Percentiles rank a stretch among this genome's conserved stretches.
phyloP scores from a whole-genome alignment of 2,329 filamentous ascomycete genomes.

The Pestalotiopsis sp. region DNA sequence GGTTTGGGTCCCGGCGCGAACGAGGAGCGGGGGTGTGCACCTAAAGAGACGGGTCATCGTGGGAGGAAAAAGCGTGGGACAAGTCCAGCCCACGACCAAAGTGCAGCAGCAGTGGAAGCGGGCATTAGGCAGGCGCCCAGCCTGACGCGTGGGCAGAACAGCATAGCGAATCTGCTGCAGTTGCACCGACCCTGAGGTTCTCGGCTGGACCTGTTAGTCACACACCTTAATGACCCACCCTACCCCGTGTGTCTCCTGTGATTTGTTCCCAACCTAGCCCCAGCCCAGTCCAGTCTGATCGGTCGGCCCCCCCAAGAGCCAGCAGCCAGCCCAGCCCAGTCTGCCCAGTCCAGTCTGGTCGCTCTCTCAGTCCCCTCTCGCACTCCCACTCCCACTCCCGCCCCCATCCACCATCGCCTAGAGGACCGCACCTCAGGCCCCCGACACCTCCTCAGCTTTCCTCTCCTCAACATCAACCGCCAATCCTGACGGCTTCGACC shows the following conservation, averaged over 20 bases:
- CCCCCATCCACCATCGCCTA: neutral
- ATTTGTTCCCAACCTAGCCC: neutral
- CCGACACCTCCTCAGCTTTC: conserved; percentile 2
- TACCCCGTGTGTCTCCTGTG: neutral
- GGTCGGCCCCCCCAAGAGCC: neutral
- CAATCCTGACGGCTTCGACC: conserved; percentile 1
- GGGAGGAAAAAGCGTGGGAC: neutral
- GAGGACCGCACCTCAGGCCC: conserved; percentile 2
- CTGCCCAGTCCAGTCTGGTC: neutral
- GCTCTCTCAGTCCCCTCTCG: neutral
- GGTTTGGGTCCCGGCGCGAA: neutral
- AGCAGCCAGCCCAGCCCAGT: neutral
- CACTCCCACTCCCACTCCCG: neutral
- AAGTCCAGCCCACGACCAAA: neutral
- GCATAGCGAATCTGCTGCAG: neutral
- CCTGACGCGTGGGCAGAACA: neutral
- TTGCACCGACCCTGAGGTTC: neutral
- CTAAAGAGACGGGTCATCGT: neutral
- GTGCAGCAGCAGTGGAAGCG: neutral
- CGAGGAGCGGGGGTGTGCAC: neutral
- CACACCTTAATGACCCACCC: neutral
- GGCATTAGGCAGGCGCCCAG: neutral
- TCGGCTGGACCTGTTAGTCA: neutral
- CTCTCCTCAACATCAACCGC: conserved; percentile 12
- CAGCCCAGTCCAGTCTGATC: neutral